These are phyloP conservation scores for Delonix regia DNA, from an alignment of 306 rosid species.

Conservation along the genomic window DNA sequence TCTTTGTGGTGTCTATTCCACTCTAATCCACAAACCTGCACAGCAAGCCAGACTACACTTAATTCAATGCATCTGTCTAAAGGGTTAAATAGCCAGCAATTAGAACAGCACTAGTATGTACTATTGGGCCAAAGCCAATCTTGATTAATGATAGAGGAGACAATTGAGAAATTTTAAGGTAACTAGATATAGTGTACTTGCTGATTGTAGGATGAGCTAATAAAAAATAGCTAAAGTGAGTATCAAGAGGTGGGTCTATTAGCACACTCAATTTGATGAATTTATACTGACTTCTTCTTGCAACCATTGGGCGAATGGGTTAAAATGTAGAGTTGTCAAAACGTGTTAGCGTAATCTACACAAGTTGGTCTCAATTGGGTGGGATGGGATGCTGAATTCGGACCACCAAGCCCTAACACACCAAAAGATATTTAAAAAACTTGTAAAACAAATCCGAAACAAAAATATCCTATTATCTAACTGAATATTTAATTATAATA, in stretches of 20 bases:
- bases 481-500: no score
- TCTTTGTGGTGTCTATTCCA: conserved; percentile 84
- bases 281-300: neutral
- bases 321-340: no score
- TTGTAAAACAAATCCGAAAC: no score
- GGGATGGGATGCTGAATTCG: no score
- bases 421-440: no score
- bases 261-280: neutral
- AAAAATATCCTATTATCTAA: no score
- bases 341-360: no score
- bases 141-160: neutral
- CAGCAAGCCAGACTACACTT: conserved; percentile 17
- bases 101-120: neutral
- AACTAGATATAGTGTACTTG: no score
- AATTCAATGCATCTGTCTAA: neutral
- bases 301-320: no score
- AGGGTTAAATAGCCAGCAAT: neutral
- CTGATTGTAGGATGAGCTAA: no score
- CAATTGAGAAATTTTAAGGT: neutral
- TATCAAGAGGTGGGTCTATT: neutral
- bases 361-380: no score
- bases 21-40: conserved; percentile 77
- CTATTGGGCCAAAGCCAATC: conserved; percentile 18
- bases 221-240: neutral
- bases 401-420: no score